Evolutionary conservation across 148 eudicot genomes (phyloP).

Genomic region (Vaccinium myrtillus): DNA sequence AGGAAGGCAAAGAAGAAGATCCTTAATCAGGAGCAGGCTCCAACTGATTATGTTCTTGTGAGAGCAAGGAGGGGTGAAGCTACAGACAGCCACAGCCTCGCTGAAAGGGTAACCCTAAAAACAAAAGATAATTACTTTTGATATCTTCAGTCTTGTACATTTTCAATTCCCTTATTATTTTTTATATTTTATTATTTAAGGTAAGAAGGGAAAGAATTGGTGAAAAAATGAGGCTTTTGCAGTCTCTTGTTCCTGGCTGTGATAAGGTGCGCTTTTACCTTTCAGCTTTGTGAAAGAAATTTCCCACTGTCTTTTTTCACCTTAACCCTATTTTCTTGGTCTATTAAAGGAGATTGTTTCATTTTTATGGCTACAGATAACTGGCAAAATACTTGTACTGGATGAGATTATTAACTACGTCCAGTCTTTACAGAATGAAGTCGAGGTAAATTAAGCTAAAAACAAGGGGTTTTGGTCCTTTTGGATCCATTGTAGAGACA

Average conservation of each 20-base stretch:
- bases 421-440: conserved; percentile 87
- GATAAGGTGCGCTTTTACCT: conserved; percentile 53
- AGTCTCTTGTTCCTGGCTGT: conserved; percentile 87
- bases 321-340: too few species aligned
- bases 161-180: too few species aligned
- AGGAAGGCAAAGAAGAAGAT: too few species aligned
- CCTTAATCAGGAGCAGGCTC: conserved; percentile 29
- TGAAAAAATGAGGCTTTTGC: conserved; percentile 61
- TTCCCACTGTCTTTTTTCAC: too few species aligned
- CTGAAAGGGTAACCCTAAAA: conserved; percentile 49
- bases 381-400: conserved; percentile 90
- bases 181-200: conserved; percentile 22
- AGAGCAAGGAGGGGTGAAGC: conserved; percentile 65
- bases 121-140: too few species aligned
- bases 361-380: conserved; percentile 37
- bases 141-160: too few species aligned
- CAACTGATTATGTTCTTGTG: conserved; percentile 66
- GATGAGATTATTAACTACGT: conserved; percentile 96
- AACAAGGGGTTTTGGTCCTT: too few species aligned
- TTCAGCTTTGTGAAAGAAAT: too few species aligned
- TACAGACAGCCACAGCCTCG: conserved; percentile 62
- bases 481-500: too few species aligned
- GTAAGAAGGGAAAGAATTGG: conserved; percentile 90
- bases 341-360: too few species aligned
- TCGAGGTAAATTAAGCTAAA: conserved; percentile 54